These are phyloP conservation scores for Pythium plurisporium DNA, from an alignment of 352 stramenopile species.

Conservation along the genomic window DNA sequence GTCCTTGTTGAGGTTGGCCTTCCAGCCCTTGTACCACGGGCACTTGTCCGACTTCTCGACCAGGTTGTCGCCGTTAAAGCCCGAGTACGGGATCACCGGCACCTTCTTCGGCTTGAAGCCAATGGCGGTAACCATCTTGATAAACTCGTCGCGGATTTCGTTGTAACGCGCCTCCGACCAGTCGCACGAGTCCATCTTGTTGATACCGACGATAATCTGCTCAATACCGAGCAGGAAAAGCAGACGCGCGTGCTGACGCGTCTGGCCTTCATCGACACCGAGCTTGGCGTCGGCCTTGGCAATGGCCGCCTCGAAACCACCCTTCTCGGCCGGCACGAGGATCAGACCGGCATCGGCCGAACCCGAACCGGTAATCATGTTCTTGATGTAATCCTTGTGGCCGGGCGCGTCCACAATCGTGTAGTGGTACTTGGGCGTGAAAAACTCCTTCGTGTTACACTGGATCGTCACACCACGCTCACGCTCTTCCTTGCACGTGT, in stretches of 20 bases:
- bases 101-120: conserved; percentile 78
- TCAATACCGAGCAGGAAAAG: conserved; percentile 60
- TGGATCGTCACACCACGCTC: conserved; percentile 98
- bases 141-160: conserved; percentile 80
- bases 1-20: conserved; percentile 46
- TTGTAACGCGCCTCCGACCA: conserved; percentile 70
- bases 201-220: conserved; percentile 78
- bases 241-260: conserved; percentile 91
- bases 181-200: conserved; percentile 81
- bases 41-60: conserved; percentile 56
- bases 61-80: conserved; percentile 80
- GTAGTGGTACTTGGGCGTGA: conserved; percentile 95
- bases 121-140: conserved; percentile 74
- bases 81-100: conserved; percentile 67
- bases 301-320: conserved; percentile 95
- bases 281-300: conserved; percentile 59
- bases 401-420: conserved; percentile 98
- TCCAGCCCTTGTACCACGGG: conserved; percentile 79
- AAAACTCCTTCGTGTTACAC: conserved; percentile 92
- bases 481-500: conserved; percentile 98
- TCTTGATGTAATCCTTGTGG: conserved; percentile 99
- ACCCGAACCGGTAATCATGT: conserved; percentile 99
- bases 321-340: conserved; percentile 72
- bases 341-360: conserved; percentile 97
- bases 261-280: conserved; percentile 89